Evolutionary conservation across 768 basidiomycete species (phyloP).

Genomic region (Tylopilus sp.): DNA sequence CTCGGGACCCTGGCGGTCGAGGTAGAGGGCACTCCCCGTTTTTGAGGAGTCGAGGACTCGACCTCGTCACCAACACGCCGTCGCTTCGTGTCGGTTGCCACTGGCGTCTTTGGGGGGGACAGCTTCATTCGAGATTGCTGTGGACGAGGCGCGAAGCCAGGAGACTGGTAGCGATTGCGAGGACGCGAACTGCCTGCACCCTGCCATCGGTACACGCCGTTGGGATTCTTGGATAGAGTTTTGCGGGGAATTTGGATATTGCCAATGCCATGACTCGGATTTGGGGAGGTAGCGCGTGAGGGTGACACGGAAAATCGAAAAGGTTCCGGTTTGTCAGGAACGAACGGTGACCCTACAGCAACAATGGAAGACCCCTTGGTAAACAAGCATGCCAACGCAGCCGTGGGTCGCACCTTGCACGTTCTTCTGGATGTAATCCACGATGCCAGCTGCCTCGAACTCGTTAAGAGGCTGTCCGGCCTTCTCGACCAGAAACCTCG

Average conservation of each 20-base stretch:
- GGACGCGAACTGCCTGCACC: constrained; percentile 72
- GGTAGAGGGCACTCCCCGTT: constrained; percentile 26
- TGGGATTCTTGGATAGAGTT: constrained; percentile 66
- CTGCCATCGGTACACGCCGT: constrained; percentile 69
- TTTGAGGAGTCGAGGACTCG: constrained; percentile 35
- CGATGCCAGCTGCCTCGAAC: constrained; percentile 52
- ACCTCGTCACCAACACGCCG: constrained; percentile 54
- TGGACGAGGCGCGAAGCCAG: constrained; percentile 62
- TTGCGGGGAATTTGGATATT: constrained; percentile 41
- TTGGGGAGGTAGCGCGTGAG: constrained; percentile 30
- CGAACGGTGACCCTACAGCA: constrained; percentile 21
- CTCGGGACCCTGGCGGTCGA: constrained; percentile 23
- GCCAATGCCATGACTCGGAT: constrained; percentile 8
- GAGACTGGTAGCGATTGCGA: constrained; percentile 69
- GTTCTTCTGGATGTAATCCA: constrained; percentile 52
- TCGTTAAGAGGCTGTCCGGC: constrained; percentile 46
- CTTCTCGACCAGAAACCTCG: constrained; percentile 46
- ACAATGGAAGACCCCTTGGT: constrained; percentile 8
- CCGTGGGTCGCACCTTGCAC: constrained; percentile 39
- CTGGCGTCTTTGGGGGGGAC: constrained; percentile 36
- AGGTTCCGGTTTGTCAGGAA: constrained; percentile 44
- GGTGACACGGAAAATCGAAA: constrained; percentile 59
- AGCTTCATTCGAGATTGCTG: constrained; percentile 44
- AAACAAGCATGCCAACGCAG: constrained; percentile 10
- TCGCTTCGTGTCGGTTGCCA: constrained; percentile 53